phyloP scores from a whole-genome alignment of 2,329 filamentous ascomycete species.

The Colletotrichum horii region DNA sequence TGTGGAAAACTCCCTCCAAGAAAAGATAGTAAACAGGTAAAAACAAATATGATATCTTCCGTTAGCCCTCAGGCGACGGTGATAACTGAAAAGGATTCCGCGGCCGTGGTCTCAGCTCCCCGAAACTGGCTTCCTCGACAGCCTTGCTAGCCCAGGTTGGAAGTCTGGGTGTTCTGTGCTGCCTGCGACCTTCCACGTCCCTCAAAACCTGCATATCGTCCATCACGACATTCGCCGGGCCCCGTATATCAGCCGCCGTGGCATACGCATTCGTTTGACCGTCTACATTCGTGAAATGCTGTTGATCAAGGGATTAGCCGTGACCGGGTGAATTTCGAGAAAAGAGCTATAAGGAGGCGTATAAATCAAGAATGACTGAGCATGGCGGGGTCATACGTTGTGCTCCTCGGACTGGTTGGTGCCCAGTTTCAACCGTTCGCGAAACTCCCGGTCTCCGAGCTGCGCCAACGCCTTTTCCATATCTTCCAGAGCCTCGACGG shows the following conservation, averaged over 20 bases:
- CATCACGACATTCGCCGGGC: neutral
- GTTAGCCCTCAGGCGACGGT: neutral
- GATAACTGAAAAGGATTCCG: neutral
- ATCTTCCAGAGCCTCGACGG: constrained; percentile 28
- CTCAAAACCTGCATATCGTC: constrained; percentile 33
- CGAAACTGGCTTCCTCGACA: constrained; percentile 6
- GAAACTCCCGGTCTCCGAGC: constrained; percentile 30
- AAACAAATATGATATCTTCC: neutral
- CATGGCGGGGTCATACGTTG: constrained; percentile 33
- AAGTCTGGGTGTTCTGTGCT: constrained; percentile 24
- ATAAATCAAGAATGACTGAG: neutral
- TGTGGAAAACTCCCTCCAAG: neutral
- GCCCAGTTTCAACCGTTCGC: constrained; percentile 23
- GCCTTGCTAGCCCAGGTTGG: constrained; percentile 38
- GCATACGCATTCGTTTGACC: neutral
- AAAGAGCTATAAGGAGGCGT: neutral
- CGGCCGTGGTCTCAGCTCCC: neutral
- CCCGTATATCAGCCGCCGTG: neutral
- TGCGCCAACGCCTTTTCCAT: constrained; percentile 29
- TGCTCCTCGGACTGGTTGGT: constrained; percentile 29
- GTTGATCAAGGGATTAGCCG: neutral
- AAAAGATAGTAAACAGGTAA: neutral
- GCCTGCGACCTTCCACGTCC: constrained; percentile 30
- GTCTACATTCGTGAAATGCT: neutral
- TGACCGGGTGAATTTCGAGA: neutral